Base-by-base conservation (phyloP, 345 rosid species). In the Brassica carinata region DNA sequence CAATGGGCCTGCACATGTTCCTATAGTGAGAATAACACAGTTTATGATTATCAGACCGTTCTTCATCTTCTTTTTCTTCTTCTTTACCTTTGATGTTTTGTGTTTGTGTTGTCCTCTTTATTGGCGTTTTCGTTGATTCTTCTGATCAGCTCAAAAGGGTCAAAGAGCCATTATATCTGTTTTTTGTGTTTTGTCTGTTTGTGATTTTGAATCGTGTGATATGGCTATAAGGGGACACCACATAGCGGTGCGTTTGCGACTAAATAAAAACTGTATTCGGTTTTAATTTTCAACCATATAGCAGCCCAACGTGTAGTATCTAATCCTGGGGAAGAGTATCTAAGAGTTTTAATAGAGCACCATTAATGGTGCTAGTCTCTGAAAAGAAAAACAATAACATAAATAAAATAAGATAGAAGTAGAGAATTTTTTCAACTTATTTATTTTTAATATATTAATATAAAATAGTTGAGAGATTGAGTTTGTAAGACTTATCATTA, bases 1-100 rank as follows among this genome's bases (percentile, higher is more conserved):
- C 5, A 93, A 76, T 0, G 97, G 98, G 74, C 90, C 90, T 19
- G 85, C 94, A 77, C 90, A 82, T 9, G 82, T 85, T 64, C 96
- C 98, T 51, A 91, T 73, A 26, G 83, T 6, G 8, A 93, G 79
- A 29, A 93, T 1, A 14, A 85, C 10, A 75, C 79, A 80, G 81
- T 86, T 93, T 68, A 85, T 5, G 30, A 87, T 78, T 18, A 73
- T 2, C 38, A 82, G 13, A 73, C 67, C 75, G 4, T 67, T 27
- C 76, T 78, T 77, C 72, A 77, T 82, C 71, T 1, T 74, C 53
- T 43, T 55, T n/a, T 77, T 23, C 55, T 45, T 57, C 58, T 71
- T 26, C 6, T 63, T 69, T 14, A 0, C n/a, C 57, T 69, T 67
- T 68, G 11, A 0, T 55, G 30, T 61, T 10, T 67, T 29, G 5